These are phyloP conservation scores for Lachancea kluyveri DNA, from an alignment of 805 yeast genomes.

Conservation along the genomic window DNA sequence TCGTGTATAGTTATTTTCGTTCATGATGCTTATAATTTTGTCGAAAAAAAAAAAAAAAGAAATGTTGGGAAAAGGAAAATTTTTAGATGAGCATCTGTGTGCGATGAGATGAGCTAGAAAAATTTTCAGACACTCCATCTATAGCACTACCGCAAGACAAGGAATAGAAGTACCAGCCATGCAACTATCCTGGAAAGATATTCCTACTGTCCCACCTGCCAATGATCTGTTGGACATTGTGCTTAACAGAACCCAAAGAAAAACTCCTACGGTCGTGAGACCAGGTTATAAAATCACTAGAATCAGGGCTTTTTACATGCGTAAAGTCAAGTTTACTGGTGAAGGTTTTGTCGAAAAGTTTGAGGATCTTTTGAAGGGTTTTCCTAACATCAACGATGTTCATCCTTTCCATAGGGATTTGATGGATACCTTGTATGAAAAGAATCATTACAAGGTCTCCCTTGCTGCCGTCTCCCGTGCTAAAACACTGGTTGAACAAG, in stretches of 20 bases:
- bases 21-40: too few species aligned
- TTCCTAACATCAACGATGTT: conserved; percentile 94
- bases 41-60: too few species aligned
- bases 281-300: conserved; percentile 95
- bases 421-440: conserved; percentile 96
- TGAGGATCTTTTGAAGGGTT: conserved; percentile 75
- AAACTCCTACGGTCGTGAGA: conserved; percentile 98
- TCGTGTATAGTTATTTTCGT: too few species aligned
- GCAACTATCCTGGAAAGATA: conserved; percentile 99
- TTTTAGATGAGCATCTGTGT: too few species aligned
- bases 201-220: conserved; percentile 88
- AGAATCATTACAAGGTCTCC: conserved; percentile 96
- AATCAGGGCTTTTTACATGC: conserved; percentile 95
- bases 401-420: conserved; percentile 98
- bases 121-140: too few species aligned
- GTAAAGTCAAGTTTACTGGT: conserved; percentile 93
- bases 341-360: conserved; percentile 95
- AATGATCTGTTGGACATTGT: conserved; percentile 95
- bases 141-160: too few species aligned
- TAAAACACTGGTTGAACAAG: conserved; percentile 90
- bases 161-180: too few species aligned
- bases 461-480: conserved; percentile 93
- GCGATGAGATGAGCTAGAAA: too few species aligned
- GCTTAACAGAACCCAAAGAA: conserved; percentile 95
- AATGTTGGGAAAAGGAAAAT: too few species aligned